Evolutionary conservation across 2,329 filamentous ascomycete genomes (phyloP), one percentile per base, ranked within the genome.

Genomic region (Lachnellula hyalina): DNA sequence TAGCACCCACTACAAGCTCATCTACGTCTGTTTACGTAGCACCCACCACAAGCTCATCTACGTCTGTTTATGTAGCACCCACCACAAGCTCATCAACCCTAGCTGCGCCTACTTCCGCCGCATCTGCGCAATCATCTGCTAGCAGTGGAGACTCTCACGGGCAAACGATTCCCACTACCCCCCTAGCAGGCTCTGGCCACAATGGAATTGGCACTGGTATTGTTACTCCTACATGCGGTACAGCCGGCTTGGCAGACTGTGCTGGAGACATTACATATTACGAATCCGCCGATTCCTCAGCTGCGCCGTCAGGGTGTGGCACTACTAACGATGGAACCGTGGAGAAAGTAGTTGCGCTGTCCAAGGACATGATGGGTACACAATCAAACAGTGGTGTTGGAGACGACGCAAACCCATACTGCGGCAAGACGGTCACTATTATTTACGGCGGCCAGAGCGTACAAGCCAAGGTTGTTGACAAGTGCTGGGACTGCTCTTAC

Each of bases 241-340:
- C 63, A 21, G 73, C 70, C 48, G 65, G 66, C 28, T 69, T 63
- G 25, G 5, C 6, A 7, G 25, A 25, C 32, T 76, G 71, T 73
- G 66, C 68, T 0, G 89, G 89, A 58, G 81, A 91, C 49, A 77
- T 90, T 62, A 94, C 90, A 56, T 92, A 82, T 77, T 95, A 89
- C 74, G 73, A 77, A 41, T 75, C 86, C 47, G 89, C 86, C 42
- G 25, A 25, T 25, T 25, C 25, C 25, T 25, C 25, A 25, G 3
- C 25, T 25, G 25, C 1, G 25, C 68, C 87, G 8, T 86, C 86
- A 56, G 72, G 85, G 21, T 94, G 90, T 67, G 89, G 88, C 52
- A 71, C 69, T 38, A 79, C 83, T 61, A 84, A 84, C 72, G 68
- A 75, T 47, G 82, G 83, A 65, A 68, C 71, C 60, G 70, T 67